Evolutionary conservation across 139 green algal genomes (phyloP), one percentile per base, ranked within the genome.

Genomic region (Auxenochlorella protothecoides): DNA sequence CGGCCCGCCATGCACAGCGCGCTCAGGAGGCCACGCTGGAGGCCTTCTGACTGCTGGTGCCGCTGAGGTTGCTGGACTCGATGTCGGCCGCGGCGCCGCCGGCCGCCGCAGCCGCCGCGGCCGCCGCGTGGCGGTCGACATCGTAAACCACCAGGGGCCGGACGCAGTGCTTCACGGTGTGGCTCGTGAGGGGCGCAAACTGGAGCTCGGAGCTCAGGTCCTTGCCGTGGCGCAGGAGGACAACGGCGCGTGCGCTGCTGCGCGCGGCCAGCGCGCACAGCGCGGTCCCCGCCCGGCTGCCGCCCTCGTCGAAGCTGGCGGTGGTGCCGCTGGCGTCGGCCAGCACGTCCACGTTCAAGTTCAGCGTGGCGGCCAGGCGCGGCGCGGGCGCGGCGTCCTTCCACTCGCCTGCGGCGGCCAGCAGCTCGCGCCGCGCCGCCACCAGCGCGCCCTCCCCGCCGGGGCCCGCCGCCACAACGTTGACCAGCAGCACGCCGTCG

Each of bases 171-270:
- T 73, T 75, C 44, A 68, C 76, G 51, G 5, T 12, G 63, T 78
- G 72, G 56, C 72, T 56, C 11, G 77, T 82, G 53, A 82, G 14
- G 14, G 72, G 73, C 52, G 68, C 72, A 63, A 64, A 82, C 73
- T 75, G 62, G 63, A 82, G 71, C 55, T 82, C 77, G n/a, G 65
- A 61, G 73, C 73, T 76, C 63, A 82, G 69, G n/a, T 59, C 61
- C 0, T 16, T 5, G 12, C 68, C 68, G 52, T 82, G 77, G 73
- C 79, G 73, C n/a, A 65, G 44, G 15, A 82, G 69, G 13, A 79
- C 73, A 12, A 82, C 63, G 44, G 59, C 51, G 14, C 77, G 63
- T 6, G 59, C 68, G n/a, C 51, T 66, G 4, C 79, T 59, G 12
- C 79, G 52, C 56, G 68, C 27, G 61, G 27, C n/a, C 14, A 13